A percentile compares a stretch with the other conserved stretches of the same genome.
phyloP scores from a whole-genome alignment of 2,329 filamentous ascomycete species.

The Tympanopsis confertula region DNA sequence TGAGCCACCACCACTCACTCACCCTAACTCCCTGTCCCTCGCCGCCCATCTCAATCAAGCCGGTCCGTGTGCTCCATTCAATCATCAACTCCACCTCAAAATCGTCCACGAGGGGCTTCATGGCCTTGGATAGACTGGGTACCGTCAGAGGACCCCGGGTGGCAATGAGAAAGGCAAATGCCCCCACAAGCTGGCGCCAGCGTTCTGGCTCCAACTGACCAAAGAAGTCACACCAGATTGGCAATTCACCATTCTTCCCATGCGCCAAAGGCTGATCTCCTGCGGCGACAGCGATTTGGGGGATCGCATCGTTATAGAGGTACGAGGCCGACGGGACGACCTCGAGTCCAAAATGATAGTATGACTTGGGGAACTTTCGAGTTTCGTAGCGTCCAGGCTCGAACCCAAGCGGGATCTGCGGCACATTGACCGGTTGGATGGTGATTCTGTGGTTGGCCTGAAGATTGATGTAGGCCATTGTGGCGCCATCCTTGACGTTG shows the following conservation, averaged over 20 bases:
- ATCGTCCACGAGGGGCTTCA: constrained; percentile 45
- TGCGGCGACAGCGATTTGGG: constrained; percentile 22
- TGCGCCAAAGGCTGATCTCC: constrained; percentile 25
- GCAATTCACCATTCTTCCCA: constrained; percentile 37
- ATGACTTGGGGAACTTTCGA: constrained; percentile 52
- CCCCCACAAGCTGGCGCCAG: constrained; percentile 54
- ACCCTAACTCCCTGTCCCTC: constrained; percentile 29
- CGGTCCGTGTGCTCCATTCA: constrained; percentile 43
- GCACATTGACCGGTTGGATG: constrained; percentile 40
- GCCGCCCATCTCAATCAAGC: constrained; percentile 32
- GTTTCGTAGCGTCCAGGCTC: constrained; percentile 62
- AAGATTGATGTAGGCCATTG: constrained; percentile 57
- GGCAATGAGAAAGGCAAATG: constrained; percentile 50
- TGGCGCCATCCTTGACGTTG: constrained; percentile 48
- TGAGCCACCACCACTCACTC: constrained; percentile 60
- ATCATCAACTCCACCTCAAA: constrained; percentile 51
- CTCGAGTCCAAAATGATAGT: constrained; percentile 52
- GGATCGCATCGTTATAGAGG: constrained; percentile 37
- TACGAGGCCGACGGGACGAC: constrained; percentile 47
- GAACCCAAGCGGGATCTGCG: constrained; percentile 58
- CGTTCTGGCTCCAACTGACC: constrained; percentile 42
- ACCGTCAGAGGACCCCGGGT: constrained; percentile 46
- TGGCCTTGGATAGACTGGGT: constrained; percentile 37
- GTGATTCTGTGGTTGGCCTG: constrained; percentile 44
- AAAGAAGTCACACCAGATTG: constrained; percentile 64